These are phyloP conservation scores for Huntiella abstrusa DNA, from an alignment of 2,329 filamentous ascomycete genomes.

Conservation along the genomic window DNA sequence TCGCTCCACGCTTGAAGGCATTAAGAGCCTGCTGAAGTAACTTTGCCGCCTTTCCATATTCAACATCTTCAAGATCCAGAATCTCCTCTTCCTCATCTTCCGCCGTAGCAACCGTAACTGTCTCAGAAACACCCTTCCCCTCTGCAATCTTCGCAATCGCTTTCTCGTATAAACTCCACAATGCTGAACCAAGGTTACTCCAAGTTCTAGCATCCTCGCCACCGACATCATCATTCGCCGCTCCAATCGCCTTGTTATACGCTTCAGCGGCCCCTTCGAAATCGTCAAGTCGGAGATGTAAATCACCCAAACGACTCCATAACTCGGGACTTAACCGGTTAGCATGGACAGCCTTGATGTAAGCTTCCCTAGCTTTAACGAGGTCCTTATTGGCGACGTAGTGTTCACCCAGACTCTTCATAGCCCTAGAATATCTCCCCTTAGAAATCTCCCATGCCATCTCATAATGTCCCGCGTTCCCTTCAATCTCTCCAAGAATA, in stretches of 20 bases:
- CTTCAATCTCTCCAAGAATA: constrained; percentile 78
- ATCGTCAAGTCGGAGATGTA: constrained; percentile 56
- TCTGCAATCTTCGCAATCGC: constrained; percentile 21
- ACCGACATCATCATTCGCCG: constrained; percentile 40
- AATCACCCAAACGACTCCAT: constrained; percentile 84
- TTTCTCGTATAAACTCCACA: constrained; percentile 50
- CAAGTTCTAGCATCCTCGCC: constrained; percentile 82
- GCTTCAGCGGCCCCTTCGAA: constrained; percentile 68
- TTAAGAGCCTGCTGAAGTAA: constrained; percentile 57
- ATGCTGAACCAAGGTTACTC: constrained; percentile 79
- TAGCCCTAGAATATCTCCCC: constrained; percentile 64
- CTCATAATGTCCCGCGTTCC: constrained; percentile 55
- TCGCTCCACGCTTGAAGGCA: constrained; percentile 74
- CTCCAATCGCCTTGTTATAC: constrained; percentile 63
- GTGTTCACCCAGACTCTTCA: constrained; percentile 67
- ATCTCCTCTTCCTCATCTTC: constrained; percentile 12
- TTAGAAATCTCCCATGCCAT: constrained; percentile 77
- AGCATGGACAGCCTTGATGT: constrained; percentile 54
- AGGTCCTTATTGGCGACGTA: constrained; percentile 51
- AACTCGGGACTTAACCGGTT: constrained; percentile 67
- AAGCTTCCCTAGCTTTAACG: constrained; percentile 54
- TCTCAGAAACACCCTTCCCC: constrained; percentile 15
- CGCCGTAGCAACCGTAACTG: background rate
- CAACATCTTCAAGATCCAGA: constrained; percentile 13
- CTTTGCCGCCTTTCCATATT: constrained; percentile 32